Evolutionary conservation across 2,329 filamentous ascomycete genomes (phyloP).

Genomic region (Talaromyces funiculosus): DNA sequence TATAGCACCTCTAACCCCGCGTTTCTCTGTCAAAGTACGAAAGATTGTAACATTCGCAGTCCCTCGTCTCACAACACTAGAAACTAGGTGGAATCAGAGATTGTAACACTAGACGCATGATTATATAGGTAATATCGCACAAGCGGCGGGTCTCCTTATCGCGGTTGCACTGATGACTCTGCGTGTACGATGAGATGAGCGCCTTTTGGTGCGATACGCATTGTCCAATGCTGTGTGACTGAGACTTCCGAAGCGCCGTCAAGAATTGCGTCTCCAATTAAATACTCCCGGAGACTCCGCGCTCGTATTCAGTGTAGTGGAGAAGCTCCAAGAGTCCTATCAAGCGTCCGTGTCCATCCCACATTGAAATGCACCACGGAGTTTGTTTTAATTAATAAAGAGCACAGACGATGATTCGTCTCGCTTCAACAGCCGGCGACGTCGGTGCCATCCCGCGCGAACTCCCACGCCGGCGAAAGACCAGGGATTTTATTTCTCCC

Average conservation of each 20-base stretch:
- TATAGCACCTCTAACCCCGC: not conserved
- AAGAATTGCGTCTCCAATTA: not conserved
- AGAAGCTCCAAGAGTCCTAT: not conserved
- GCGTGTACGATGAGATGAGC: not conserved
- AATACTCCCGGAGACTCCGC: not conserved
- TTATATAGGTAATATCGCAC: not conserved
- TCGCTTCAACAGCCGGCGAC: not conserved
- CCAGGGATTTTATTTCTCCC: constrained; percentile 2
- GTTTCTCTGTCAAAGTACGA: not conserved
- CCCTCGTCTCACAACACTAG: not conserved
- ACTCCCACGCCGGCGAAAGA: not conserved
- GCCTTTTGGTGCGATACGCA: not conserved
- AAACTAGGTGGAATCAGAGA: not conserved
- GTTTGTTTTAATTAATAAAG: not conserved
- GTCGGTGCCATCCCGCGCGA: not conserved
- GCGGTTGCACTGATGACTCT: not conserved
- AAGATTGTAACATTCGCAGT: not conserved
- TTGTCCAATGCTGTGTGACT: not conserved
- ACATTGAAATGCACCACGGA: not conserved
- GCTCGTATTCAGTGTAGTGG: not conserved
- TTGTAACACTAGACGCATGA: not conserved
- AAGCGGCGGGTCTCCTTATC: not conserved
- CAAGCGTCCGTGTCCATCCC: not conserved
- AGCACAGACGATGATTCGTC: constrained; percentile 3
- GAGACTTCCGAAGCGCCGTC: not conserved